These are phyloP conservation scores for Trypanosoma scelopori DNA, from an alignment of 208 protist species.

Conservation along the genomic window DNA sequence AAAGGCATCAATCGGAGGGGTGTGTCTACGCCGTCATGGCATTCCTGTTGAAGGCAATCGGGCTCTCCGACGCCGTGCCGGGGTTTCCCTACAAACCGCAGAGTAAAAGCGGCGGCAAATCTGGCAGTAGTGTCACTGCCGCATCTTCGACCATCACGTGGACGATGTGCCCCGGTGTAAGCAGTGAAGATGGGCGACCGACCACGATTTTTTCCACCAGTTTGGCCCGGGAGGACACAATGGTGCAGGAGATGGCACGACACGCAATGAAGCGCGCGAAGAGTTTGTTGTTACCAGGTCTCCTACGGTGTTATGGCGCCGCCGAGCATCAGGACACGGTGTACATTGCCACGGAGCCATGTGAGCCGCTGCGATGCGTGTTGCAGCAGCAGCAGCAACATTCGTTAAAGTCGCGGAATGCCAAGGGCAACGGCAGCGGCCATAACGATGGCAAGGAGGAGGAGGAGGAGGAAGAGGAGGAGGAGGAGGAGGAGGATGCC, in stretches of 20 bases:
- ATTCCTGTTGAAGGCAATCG: conserved; percentile 75
- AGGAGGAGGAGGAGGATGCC: conserved; percentile 19
- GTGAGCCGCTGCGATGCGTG: conserved; percentile 48
- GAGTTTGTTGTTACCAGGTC: conserved; percentile 70
- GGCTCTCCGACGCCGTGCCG: conserved; percentile 57
- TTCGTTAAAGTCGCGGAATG: neutral
- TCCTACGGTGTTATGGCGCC: conserved; percentile 71
- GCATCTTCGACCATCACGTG: conserved; percentile 38
- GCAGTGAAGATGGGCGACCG: conserved; percentile 40
- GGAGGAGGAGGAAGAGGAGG: conserved; percentile 22
- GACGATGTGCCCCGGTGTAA: conserved; percentile 45
- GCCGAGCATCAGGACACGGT: conserved; percentile 67
- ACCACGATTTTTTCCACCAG: conserved; percentile 65
- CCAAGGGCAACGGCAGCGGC: conserved; percentile 3
- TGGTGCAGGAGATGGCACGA: conserved; percentile 41
- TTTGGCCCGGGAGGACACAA: conserved; percentile 10
- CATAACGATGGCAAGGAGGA: conserved; percentile 15
- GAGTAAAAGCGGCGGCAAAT: neutral
- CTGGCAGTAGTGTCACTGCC: neutral
- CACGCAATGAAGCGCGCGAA: conserved; percentile 74
- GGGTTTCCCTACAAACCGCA: conserved; percentile 70
- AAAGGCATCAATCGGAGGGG: too few relatives aligned
- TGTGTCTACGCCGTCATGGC: conserved; percentile 34
- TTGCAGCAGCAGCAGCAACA: conserved; percentile 8
- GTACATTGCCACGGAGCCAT: conserved; percentile 85